Percentiles rank a stretch among this genome's conserved stretches.
Evolutionary conservation across 768 basidiomycete genomes (phyloP).

Genomic region (Cystofilobasidium ferigula): DNA sequence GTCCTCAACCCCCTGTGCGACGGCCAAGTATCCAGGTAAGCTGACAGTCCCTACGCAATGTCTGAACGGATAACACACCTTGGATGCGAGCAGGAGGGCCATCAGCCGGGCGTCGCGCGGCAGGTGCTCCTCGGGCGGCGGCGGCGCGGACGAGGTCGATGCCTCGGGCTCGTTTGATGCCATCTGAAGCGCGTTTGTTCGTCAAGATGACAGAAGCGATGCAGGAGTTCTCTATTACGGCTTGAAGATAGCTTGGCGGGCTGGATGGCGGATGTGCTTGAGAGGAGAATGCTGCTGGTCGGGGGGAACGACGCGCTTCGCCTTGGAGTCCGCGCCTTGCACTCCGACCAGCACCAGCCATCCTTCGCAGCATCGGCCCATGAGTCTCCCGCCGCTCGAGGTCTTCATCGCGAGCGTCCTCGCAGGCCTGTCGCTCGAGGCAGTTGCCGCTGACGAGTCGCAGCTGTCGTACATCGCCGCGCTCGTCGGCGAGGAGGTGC

Average conservation of each 20-base stretch:
- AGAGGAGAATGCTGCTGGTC: too few relatives aligned
- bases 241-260: too few relatives aligned
- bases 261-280: too few relatives aligned
- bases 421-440: not conserved
- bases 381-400: constrained; percentile 9
- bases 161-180: not conserved
- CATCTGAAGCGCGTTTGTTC: not conserved
- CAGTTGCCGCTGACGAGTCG: constrained; percentile 3
- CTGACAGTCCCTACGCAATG: not conserved
- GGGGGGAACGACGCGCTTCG: too few relatives aligned
- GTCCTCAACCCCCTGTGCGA: constrained; percentile 38
- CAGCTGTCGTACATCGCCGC: constrained; percentile 21
- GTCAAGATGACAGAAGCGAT: too few relatives aligned
- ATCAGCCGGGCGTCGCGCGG: constrained; percentile 42
- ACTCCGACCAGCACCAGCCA: too few relatives aligned
- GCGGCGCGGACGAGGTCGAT: not conserved
- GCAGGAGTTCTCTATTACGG: too few relatives aligned
- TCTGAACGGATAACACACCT: constrained; percentile 13
- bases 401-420: constrained; percentile 14
- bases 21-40: too few relatives aligned
- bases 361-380: not conserved
- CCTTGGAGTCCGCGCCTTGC: too few relatives aligned
- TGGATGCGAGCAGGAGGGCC: constrained; percentile 40
- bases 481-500: constrained; percentile 20
- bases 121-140: constrained; percentile 24